These are phyloP conservation scores for Ilyonectria destructans DNA, from an alignment of 2,329 filamentous ascomycete species.

Conservation along the genomic window DNA sequence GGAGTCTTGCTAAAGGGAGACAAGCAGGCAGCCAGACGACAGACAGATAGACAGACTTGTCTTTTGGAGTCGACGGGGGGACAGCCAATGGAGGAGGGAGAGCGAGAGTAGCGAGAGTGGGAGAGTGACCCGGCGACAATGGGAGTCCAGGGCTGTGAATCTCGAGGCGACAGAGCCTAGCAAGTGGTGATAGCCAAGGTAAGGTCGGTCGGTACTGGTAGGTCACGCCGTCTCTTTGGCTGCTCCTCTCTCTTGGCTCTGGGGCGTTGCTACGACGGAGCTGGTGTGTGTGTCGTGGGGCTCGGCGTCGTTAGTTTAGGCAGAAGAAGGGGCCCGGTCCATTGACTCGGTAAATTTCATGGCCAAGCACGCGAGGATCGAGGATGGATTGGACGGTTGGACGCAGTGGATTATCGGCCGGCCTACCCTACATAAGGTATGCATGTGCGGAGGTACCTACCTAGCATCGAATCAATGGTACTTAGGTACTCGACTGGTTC, in stretches of 20 bases:
- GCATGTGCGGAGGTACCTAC: neutral
- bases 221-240: conserved; percentile 25
- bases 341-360: conserved; percentile 47
- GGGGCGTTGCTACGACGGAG: conserved; percentile 21
- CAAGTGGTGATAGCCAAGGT: neutral
- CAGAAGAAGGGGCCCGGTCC: conserved; percentile 47
- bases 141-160: conserved; percentile 12
- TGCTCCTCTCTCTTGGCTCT: conserved; percentile 15
- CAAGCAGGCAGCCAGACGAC: neutral
- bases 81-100: conserved; percentile 32
- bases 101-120: conserved; percentile 18
- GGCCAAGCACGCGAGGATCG: conserved; percentile 30
- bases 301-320: conserved; percentile 45
- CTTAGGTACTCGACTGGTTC: neutral
- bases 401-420: conserved; percentile 45
- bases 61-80: conserved; percentile 20
- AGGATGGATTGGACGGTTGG: conserved; percentile 43
- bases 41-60: conserved; percentile 11
- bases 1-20: conserved; percentile 16
- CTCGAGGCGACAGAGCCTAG: neutral
- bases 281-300: conserved; percentile 41
- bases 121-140: conserved; percentile 24
- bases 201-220: neutral
- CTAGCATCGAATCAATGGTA: neutral
- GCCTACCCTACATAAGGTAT: conserved; percentile 23